Conservation (phyloP, 495 filamentous ascomycete species). For the Jackrogersella minutella region DNA sequence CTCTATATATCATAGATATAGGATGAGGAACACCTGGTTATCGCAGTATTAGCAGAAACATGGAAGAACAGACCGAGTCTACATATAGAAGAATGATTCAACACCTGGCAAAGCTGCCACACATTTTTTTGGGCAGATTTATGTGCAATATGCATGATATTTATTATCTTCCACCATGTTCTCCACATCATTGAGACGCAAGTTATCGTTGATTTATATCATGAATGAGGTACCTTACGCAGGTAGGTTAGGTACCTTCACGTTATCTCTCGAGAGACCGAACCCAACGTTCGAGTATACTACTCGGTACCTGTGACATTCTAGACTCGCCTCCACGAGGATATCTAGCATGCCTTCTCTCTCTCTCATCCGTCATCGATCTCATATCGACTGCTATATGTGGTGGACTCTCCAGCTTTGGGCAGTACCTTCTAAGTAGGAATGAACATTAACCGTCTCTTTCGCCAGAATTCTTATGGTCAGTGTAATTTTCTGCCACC, state of each 20-base stretch:
- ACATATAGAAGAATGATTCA: not conserved
- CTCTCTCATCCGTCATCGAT: conserved; percentile 15
- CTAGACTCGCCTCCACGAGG: conserved; percentile 12
- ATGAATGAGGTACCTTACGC: conserved; percentile 15
- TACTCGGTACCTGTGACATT: conserved; percentile 8
- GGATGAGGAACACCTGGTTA: no score
- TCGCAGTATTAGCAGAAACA: no score
- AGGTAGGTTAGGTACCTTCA: not conserved
- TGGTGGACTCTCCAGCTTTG: conserved; percentile 14
- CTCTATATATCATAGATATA: no score
- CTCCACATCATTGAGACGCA: conserved; percentile 11
- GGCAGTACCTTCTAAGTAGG: conserved; percentile 26
- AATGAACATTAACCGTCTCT: conserved; percentile 32
- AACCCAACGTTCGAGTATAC: conserved; percentile 12
- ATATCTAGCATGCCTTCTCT: conserved; percentile 12
- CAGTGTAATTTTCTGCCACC: conserved; percentile 27
- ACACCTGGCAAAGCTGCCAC: not conserved
- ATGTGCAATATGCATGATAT: not conserved
- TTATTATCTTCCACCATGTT: not conserved
- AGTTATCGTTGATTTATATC: conserved; percentile 8
- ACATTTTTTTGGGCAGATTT: not conserved
- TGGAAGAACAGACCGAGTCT: not conserved
- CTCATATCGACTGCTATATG: conserved; percentile 30
- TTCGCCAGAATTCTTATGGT: conserved; percentile 21
- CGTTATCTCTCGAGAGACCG: conserved; percentile 12